These are phyloP conservation scores for Apiospora arundinis DNA, from an alignment of 2,329 filamentous ascomycete genomes.

Conservation along the genomic window DNA sequence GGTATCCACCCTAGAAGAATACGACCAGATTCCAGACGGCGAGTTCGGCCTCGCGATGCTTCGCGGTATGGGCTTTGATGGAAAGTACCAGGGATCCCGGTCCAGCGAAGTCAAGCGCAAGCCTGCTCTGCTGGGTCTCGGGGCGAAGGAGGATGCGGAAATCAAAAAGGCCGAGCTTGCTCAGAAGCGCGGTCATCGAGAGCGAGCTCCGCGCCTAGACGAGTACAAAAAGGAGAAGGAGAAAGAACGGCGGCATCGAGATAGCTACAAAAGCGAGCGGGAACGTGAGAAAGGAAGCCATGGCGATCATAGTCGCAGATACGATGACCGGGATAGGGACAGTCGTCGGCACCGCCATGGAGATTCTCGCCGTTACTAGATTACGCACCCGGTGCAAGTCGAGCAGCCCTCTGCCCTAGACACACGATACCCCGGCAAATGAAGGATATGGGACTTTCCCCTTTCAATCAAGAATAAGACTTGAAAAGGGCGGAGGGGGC, in stretches of 20 bases:
- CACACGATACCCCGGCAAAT: neutral
- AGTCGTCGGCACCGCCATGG: constrained; percentile 34
- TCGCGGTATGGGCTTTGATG: constrained; percentile 95
- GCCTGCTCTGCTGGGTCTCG: constrained; percentile 84
- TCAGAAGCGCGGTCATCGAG: constrained; percentile 47
- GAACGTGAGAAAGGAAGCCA: constrained; percentile 43
- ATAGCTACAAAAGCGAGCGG: constrained; percentile 55
- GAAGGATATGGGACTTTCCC: neutral
- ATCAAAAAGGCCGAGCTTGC: constrained; percentile 70
- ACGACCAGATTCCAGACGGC: constrained; percentile 88
- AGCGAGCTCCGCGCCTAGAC: constrained; percentile 52
- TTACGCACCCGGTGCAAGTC: neutral
- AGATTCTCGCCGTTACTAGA: constrained; percentile 27
- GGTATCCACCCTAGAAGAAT: constrained; percentile 79
- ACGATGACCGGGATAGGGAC: constrained; percentile 37
- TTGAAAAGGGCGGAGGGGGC: neutral
- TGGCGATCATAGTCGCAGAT: constrained; percentile 21
- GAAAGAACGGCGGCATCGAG: constrained; percentile 47
- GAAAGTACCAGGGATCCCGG: constrained; percentile 58
- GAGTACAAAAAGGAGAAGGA: constrained; percentile 58
- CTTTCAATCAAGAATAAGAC: neutral
- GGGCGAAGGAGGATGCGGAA: constrained; percentile 80
- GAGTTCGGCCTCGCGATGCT: constrained; percentile 92
- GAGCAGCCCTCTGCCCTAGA: neutral
- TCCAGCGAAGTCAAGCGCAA: constrained; percentile 71